A percentile compares a stretch with the other conserved stretches of the same genome.
Evolutionary conservation across 2,329 filamentous ascomycete species (phyloP).

Genomic region (Cercospora sojina): DNA sequence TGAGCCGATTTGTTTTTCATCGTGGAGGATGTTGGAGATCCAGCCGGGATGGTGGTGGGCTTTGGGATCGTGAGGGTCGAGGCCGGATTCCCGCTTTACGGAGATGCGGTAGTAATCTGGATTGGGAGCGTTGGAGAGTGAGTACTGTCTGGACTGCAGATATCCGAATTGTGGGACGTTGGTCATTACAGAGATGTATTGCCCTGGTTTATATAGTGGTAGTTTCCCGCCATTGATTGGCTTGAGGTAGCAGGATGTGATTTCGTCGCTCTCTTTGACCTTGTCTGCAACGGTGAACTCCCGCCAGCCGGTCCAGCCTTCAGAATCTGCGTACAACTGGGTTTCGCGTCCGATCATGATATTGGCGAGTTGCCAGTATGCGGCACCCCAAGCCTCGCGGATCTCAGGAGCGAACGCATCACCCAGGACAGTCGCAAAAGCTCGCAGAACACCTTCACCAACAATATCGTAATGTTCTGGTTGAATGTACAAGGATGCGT

Average conservation of each 20-base stretch:
- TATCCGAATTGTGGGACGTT: conserved; percentile 60
- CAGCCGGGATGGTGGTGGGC: conserved; percentile 59
- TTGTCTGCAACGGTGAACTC: conserved; percentile 66
- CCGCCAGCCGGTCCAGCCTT: conserved; percentile 66
- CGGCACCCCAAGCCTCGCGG: conserved; percentile 66
- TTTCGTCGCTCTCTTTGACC: conserved; percentile 64
- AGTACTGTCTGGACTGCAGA: conserved; percentile 69
- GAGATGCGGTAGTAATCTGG: conserved; percentile 67
- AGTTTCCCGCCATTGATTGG: conserved; percentile 62
- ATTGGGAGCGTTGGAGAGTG: conserved; percentile 64
- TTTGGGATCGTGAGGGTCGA: conserved; percentile 48
- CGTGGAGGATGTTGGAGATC: conserved; percentile 69
- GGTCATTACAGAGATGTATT: conserved; percentile 67
- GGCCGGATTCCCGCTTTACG: conserved; percentile 64
- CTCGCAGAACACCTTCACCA: conserved; percentile 65
- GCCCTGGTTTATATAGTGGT: conserved; percentile 65
- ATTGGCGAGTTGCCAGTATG: conserved; percentile 71
- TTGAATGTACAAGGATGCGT: conserved; percentile 66
- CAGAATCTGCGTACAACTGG: conserved; percentile 60
- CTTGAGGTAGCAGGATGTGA: conserved; percentile 68
- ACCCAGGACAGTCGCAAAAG: conserved; percentile 67
- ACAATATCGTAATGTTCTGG: conserved; percentile 71
- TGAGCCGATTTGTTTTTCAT: conserved; percentile 61
- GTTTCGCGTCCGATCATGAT: conserved; percentile 68
- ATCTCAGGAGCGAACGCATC: conserved; percentile 65